A percentile compares a stretch with the other conserved stretches of the same genome.
Evolutionary conservation across 108 stramenopile species (phyloP).

Genomic region (Skeletonema tropicum): DNA sequence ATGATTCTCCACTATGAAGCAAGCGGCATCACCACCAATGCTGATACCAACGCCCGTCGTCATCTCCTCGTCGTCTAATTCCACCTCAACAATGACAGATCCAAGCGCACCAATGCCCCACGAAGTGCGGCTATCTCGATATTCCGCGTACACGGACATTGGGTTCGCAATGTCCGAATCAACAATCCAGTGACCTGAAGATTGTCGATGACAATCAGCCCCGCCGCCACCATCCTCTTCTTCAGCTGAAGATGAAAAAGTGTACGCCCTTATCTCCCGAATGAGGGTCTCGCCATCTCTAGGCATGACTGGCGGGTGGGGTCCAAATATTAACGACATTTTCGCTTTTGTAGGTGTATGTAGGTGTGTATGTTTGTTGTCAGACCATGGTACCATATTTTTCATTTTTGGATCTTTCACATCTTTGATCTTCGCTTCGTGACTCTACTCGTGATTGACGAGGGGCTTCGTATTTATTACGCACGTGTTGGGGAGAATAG

Average conservation of each 20-base stretch:
- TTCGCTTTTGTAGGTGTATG: background rate
- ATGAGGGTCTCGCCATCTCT: conserved; percentile 2
- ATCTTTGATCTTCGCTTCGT: too few relatives aligned
- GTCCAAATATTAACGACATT: conserved; percentile 46
- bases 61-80: conserved; percentile 40
- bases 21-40: conserved; percentile 71
- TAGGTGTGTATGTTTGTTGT: too few relatives aligned
- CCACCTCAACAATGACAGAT: conserved; percentile 67
- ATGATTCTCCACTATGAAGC: conserved; percentile 67
- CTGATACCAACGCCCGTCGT: conserved; percentile 60
- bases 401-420: too few relatives aligned
- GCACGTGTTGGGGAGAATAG: too few relatives aligned
- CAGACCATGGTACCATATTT: too few relatives aligned
- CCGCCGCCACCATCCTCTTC: conserved; percentile 63
- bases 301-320: conserved; percentile 29
- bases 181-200: conserved; percentile 68
- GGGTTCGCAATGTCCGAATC: conserved; percentile 67
- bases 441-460: too few relatives aligned
- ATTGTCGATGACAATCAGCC: conserved; percentile 67
- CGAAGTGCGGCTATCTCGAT: conserved; percentile 52
- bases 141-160: conserved; percentile 57
- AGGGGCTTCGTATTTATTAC: too few relatives aligned
- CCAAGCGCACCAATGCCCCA: conserved; percentile 76
- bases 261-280: conserved; percentile 33
- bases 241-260: conserved; percentile 49